phyloP scores from a whole-genome alignment of 179 eudicot species.

The Vitellaria paradoxa region DNA sequence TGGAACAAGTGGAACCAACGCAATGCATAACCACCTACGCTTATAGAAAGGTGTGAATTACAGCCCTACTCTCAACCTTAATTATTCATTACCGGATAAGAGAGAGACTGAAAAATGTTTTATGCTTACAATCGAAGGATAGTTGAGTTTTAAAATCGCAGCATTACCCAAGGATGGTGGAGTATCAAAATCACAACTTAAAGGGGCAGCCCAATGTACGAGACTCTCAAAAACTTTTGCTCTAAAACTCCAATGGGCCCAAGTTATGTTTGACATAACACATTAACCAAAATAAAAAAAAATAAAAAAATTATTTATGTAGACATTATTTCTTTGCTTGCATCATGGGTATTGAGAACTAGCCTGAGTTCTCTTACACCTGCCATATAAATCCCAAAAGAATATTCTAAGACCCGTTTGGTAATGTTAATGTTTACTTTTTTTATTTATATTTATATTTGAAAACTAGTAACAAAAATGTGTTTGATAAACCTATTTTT shows the following conservation, averaged over 20 bases:
- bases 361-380: background rate
- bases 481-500: too few relatives aligned
- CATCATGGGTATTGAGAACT: background rate
- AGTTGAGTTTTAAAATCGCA: background rate
- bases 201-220: background rate
- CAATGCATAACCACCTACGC: conserved; percentile 9
- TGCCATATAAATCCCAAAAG: background rate
- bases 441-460: too few relatives aligned
- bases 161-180: too few relatives aligned
- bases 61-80: background rate
- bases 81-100: background rate
- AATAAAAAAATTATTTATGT: background rate
- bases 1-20: background rate
- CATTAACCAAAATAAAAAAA: too few relatives aligned
- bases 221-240: too few relatives aligned
- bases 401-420: background rate
- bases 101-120: background rate
- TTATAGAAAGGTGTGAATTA: background rate
- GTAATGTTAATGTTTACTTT: too few relatives aligned
- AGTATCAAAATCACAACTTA: too few relatives aligned
- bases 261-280: background rate
- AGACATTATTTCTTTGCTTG: background rate
- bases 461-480: too few relatives aligned
- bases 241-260: background rate
- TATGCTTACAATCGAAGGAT: background rate